Evolutionary conservation across 169 alveolate species (phyloP).

Genomic region (Cryptosporidium canis): DNA sequence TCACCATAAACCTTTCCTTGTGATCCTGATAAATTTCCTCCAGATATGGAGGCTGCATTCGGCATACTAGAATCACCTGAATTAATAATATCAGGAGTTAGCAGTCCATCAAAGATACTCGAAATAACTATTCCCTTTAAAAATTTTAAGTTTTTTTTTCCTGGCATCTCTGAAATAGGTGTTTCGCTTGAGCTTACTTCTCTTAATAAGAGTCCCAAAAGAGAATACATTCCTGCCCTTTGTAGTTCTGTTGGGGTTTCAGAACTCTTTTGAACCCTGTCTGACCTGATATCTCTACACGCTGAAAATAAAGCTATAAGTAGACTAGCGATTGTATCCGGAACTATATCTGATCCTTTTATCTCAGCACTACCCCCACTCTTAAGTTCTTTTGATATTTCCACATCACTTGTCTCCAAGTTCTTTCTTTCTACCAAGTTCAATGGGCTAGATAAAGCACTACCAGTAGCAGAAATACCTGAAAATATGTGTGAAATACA

Average conservation of each 20-base stretch:
- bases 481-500: constrained; percentile 52
- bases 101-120: constrained; percentile 35
- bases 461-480: constrained; percentile 14
- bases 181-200: not conserved
- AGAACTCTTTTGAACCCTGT: constrained; percentile 40
- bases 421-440: not conserved
- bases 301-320: constrained; percentile 53
- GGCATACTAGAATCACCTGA: constrained; percentile 15
- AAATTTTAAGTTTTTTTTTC: not conserved
- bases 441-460: not conserved
- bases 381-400: not conserved
- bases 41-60: not conserved
- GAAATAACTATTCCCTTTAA: constrained; percentile 24
- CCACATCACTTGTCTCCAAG: not conserved
- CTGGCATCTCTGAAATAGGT: not conserved
- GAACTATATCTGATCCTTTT: not conserved
- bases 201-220: constrained; percentile 45
- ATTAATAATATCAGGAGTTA: constrained; percentile 40
- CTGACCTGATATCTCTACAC: constrained; percentile 55
- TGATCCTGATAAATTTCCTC: not conserved
- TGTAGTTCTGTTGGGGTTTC: constrained; percentile 71
- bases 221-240: constrained; percentile 71
- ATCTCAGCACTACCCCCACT: not conserved
- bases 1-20: not conserved
- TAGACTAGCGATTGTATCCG: not conserved